Percentiles rank a stretch among this genome's conserved stretches.
Evolutionary conservation across 1,139 yeast species (phyloP).

Genomic region (Lodderomyces jiufengensis): DNA sequence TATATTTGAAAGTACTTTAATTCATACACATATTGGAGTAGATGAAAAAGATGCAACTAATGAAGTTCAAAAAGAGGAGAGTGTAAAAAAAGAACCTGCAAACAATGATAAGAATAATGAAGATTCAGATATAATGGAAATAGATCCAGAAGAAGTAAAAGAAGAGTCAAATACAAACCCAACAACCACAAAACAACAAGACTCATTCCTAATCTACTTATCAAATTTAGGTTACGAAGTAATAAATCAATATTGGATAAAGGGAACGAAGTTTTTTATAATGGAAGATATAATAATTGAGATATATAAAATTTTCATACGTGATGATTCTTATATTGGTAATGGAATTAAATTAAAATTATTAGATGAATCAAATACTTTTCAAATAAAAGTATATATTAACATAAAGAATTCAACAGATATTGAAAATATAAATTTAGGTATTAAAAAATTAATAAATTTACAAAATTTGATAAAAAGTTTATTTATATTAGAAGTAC

Average conservation of each 20-base stretch:
- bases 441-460: constrained; percentile 37
- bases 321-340: constrained; percentile 30
- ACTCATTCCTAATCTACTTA: constrained; percentile 47
- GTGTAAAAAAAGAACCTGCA: constrained; percentile 4
- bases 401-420: constrained; percentile 74
- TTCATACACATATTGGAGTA: constrained; percentile 33
- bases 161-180: constrained; percentile 1
- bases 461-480: constrained; percentile 7
- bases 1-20: constrained; percentile 62
- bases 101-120: constrained; percentile 3
- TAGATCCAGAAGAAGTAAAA: constrained; percentile 1
- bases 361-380: constrained; percentile 53
- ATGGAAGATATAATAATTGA: constrained; percentile 58
- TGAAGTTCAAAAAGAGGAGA: constrained; percentile 7
- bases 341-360: constrained; percentile 34
- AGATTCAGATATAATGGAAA: neutral
- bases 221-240: constrained; percentile 69
- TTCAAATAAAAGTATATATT: constrained; percentile 63
- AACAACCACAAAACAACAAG: constrained; percentile 12
- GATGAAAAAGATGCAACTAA: constrained; percentile 1
- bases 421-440: constrained; percentile 64
- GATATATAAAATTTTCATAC: constrained; percentile 47
- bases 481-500: constrained; percentile 55
- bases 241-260: constrained; percentile 62
- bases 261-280: constrained; percentile 63